Percentiles rank a stretch among this genome's conserved stretches.
Conservation (phyloP, 2,329 filamentous ascomycete species). For the Bipolaris oryzae region DNA sequence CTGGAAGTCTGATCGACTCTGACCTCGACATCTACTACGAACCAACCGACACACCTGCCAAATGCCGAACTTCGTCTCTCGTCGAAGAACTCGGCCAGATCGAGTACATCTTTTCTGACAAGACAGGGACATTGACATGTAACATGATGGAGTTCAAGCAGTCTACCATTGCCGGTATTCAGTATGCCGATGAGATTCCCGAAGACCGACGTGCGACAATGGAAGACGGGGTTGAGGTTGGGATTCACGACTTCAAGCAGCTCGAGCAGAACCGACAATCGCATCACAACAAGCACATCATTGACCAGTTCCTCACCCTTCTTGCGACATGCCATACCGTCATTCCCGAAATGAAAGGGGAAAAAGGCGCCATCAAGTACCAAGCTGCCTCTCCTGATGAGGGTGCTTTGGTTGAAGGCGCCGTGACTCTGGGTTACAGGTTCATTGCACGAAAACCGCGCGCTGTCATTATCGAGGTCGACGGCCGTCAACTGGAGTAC, state of each 20-base stretch:
- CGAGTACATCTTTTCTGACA: constrained; percentile 98
- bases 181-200: constrained; percentile 89
- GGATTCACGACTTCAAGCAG: constrained; percentile 82
- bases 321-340: constrained; percentile 95
- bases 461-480: constrained; percentile 81
- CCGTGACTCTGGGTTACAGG: constrained; percentile 81
- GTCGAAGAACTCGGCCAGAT: constrained; percentile 98
- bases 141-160: constrained; percentile 99
- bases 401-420: constrained; percentile 93
- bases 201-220: constrained; percentile 84
- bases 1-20: constrained; percentile 96
- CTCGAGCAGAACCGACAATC: constrained; percentile 71
- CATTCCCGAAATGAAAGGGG: constrained; percentile 85
- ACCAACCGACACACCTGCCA: constrained; percentile 91
- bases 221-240: constrained; percentile 77
- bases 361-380: constrained; percentile 88
- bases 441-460: constrained; percentile 91
- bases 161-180: constrained; percentile 88
- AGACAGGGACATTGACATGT: constrained; percentile 95
- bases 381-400: constrained; percentile 98
- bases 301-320: constrained; percentile 85
- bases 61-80: constrained; percentile 92
- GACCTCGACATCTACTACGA: constrained; percentile 98
- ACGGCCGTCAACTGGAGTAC: constrained; percentile 75
- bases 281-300: constrained; percentile 64